Evolutionary conservation across 139 green algal species (phyloP).

Genomic region (Coelastrella sp.): DNA sequence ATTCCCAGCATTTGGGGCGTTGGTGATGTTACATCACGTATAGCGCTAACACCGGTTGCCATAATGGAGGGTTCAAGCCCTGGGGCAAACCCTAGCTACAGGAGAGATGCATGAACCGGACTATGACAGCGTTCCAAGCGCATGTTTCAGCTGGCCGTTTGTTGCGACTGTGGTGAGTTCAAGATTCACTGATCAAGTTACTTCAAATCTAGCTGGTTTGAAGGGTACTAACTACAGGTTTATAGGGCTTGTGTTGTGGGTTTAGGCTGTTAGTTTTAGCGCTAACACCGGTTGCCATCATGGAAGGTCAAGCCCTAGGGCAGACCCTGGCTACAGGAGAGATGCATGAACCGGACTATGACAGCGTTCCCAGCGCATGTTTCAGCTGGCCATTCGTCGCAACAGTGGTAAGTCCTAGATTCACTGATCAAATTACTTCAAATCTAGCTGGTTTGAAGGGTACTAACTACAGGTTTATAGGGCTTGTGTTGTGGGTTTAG

Average conservation of each 20-base stretch:
- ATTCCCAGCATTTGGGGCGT: slow-evolving; percentile 89
- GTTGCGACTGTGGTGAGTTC: slow-evolving; percentile 79
- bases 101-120: slow-evolving; percentile 68
- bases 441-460: too few relatives aligned
- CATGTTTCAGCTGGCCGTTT: slow-evolving; percentile 90
- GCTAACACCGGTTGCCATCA: slow-evolving; percentile 93
- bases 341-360: slow-evolving; percentile 75
- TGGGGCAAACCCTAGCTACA: slow-evolving; percentile 84
- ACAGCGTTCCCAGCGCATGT: slow-evolving; percentile 67
- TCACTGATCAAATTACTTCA: neutral
- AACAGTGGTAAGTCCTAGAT: slow-evolving; percentile 64
- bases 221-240: too few relatives aligned
- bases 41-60: slow-evolving; percentile 92
- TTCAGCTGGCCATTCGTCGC: slow-evolving; percentile 93
- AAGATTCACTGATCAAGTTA: neutral
- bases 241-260: too few relatives aligned
- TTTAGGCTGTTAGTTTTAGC: slow-evolving; percentile 93
- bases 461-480: too few relatives aligned
- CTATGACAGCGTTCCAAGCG: slow-evolving; percentile 76
- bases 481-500: slow-evolving; percentile 64
- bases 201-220: too few relatives aligned
- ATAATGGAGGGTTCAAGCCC: slow-evolving; percentile 91
- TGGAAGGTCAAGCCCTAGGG: slow-evolving; percentile 89
- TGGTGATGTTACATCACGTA: slow-evolving; percentile 92
- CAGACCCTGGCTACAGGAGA: slow-evolving; percentile 79